These are phyloP conservation scores for Claviceps spartinae DNA, from an alignment of 2,329 filamentous ascomycete species.

Conservation along the genomic window DNA sequence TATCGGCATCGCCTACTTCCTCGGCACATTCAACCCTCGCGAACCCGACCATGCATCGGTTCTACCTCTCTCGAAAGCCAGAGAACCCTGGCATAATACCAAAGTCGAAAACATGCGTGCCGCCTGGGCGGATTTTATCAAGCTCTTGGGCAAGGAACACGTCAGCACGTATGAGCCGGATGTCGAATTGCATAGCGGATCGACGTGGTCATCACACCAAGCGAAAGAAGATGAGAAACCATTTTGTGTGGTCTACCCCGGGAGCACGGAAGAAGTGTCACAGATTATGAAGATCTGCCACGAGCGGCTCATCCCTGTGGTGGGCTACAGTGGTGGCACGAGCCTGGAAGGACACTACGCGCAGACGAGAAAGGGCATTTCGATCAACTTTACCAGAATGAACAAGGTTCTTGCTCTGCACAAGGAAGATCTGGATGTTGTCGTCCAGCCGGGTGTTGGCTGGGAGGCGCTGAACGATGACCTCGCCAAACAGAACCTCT, in stretches of 20 bases:
- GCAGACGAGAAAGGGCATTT: constrained; percentile 69
- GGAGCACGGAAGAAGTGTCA: constrained; percentile 70
- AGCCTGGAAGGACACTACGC: constrained; percentile 83
- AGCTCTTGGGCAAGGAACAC: constrained; percentile 49
- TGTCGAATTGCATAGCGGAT: constrained; percentile 42
- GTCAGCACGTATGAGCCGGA: constrained; percentile 47
- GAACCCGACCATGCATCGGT: constrained; percentile 42
- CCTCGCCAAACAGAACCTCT: constrained; percentile 58
- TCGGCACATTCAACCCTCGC: constrained; percentile 42
- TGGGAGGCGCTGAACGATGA: constrained; percentile 80
- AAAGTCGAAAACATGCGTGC: constrained; percentile 52
- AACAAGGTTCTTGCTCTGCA: constrained; percentile 65
- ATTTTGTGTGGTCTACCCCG: constrained; percentile 64
- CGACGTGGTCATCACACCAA: constrained; percentile 49
- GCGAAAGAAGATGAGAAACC: constrained; percentile 34
- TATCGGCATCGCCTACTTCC: constrained; percentile 40
- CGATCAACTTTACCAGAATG: constrained; percentile 79
- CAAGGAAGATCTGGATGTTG: constrained; percentile 61
- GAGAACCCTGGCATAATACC: constrained; percentile 41
- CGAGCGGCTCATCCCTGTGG: constrained; percentile 65
- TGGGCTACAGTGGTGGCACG: constrained; percentile 76
- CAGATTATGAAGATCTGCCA: constrained; percentile 83
- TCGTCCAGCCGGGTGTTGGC: constrained; percentile 69
- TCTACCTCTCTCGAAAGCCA: constrained; percentile 38
- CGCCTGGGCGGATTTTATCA: constrained; percentile 55